Percentiles rank a stretch among this genome's conserved stretches.
phyloP scores from a whole-genome alignment of 176 grass and related monocot species.

The Juncus inflexus region DNA sequence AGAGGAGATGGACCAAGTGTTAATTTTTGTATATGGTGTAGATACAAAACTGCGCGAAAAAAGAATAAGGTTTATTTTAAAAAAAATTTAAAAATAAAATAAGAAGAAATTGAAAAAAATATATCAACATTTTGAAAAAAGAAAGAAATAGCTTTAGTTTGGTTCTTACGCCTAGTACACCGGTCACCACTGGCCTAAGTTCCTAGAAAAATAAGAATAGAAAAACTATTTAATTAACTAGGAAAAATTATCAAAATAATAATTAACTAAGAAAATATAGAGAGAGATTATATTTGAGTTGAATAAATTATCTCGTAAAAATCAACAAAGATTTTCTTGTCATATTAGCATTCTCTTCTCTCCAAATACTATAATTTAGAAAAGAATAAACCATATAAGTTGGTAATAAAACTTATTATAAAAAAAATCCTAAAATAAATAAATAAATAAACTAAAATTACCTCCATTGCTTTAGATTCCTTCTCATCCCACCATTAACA shows the following conservation, averaged over 20 bases:
- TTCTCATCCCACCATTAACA: slow-evolving; percentile 29
- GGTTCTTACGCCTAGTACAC: slow-evolving; percentile 31
- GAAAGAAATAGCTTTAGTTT: background rate
- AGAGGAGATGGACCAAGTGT: slow-evolving; percentile 45
- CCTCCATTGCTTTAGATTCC: slow-evolving; percentile 36
- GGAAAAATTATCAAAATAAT: slow-evolving; percentile 6
- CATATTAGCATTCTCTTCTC: slow-evolving; percentile 52
- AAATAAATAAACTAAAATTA: background rate
- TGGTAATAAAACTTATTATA: no score
- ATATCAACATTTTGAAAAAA: background rate
- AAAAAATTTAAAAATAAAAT: background rate
- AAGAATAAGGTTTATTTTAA: background rate
- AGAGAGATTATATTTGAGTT: background rate
- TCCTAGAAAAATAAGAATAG: slow-evolving; percentile 26
- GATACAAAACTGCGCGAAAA: slow-evolving; percentile 35
- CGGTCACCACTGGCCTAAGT: slow-evolving; percentile 27
- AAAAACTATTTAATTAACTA: slow-evolving; percentile 17
- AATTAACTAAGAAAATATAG: no score
- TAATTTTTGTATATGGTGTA: slow-evolving; percentile 31
- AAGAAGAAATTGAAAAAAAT: background rate
- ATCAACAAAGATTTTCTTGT: slow-evolving; percentile 21
- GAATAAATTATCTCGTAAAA: slow-evolving; percentile 39
- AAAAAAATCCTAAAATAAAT: background rate
- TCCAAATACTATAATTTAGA: slow-evolving; percentile 33
- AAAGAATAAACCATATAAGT: background rate